A percentile compares a stretch with the other conserved stretches of the same genome.
Evolutionary conservation across 176 grass and related monocot genomes (phyloP).

Genomic region (Musa itinerans): DNA sequence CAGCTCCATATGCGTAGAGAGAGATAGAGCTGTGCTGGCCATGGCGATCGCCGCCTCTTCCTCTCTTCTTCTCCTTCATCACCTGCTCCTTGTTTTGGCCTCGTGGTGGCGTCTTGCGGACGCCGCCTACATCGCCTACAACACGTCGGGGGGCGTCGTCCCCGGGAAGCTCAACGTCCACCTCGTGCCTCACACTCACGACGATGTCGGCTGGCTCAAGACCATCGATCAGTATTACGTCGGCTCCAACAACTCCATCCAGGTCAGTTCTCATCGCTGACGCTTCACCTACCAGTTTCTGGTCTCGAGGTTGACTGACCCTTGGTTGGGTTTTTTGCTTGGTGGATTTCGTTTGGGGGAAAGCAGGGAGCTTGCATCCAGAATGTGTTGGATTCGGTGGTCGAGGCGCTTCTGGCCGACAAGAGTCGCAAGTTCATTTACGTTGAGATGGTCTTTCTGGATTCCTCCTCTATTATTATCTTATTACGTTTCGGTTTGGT

Average conservation of each 20-base stretch:
- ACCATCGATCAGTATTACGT: conserved; percentile 78
- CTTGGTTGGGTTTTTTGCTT: conserved; percentile 1
- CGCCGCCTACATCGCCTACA: conserved; percentile 62
- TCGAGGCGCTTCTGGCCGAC: conserved; percentile 64
- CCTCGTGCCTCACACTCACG: conserved; percentile 70
- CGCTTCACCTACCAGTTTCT: neutral
- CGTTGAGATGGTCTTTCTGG: conserved; percentile 52
- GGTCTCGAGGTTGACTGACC: neutral
- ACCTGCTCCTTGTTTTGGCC: neutral
- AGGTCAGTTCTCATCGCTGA: conserved; percentile 17
- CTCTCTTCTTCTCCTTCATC: neutral
- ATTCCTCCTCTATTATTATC: neutral
- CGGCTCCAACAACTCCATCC: conserved; percentile 77
- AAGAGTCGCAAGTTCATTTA: conserved; percentile 88
- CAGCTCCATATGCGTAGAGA: neutral
- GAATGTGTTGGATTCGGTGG: conserved; percentile 81
- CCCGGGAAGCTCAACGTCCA: conserved; percentile 62
- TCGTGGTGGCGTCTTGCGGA: neutral
- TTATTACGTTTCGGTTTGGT: neutral
- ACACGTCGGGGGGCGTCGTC: conserved; percentile 66
- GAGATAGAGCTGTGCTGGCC: too few relatives aligned
- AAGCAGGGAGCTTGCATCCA: conserved; percentile 65
- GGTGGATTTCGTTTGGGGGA: neutral
- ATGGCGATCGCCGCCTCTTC: neutral
- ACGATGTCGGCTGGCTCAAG: conserved; percentile 85